phyloP scores from a whole-genome alignment of 805 yeast species.

The Myxozyma vanderwaltii region DNA sequence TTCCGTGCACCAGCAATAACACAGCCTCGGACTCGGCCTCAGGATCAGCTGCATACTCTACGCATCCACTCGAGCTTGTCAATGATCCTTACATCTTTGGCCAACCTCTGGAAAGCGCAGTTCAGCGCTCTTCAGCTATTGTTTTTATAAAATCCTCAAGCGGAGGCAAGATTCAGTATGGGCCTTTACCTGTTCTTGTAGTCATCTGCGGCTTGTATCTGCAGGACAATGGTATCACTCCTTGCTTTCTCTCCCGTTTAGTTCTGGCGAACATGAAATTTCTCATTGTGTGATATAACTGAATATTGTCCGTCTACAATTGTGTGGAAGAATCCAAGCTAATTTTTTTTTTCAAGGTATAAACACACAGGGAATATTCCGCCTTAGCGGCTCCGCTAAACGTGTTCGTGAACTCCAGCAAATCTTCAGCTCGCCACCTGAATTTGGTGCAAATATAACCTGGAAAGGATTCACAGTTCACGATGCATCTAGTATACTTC shows the following conservation, averaged over 20 bases:
- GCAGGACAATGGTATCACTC: conserved; percentile 61
- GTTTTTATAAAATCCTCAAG: conserved; percentile 62
- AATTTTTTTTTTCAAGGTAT: conserved; percentile 46
- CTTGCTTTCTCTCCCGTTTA: too few species aligned
- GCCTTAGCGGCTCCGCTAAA: conserved; percentile 89
- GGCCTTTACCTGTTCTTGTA: conserved; percentile 88
- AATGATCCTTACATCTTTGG: conserved; percentile 62
- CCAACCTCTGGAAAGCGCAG: conserved; percentile 68
- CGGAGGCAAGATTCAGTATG: conserved; percentile 73
- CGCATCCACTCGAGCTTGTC: conserved; percentile 22
- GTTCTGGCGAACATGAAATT: too few species aligned
- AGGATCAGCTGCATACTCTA: neutral
- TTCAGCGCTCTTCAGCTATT: conserved; percentile 73
- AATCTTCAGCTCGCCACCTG: conserved; percentile 83
- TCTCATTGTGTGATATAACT: too few species aligned
- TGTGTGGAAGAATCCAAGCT: too few species aligned
- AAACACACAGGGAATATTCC: conserved; percentile 84
- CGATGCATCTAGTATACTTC: conserved; percentile 89
- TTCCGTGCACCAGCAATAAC: conserved; percentile 13
- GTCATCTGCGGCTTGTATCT: conserved; percentile 91
- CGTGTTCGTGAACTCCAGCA: conserved; percentile 84
- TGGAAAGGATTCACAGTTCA: conserved; percentile 97
- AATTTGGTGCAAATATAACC: conserved; percentile 78
- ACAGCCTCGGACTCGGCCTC: conserved; percentile 13
- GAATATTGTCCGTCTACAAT: too few species aligned